Base-by-base conservation (phyloP, 306 rosid genomes). In the Cucumis melo region DNA sequence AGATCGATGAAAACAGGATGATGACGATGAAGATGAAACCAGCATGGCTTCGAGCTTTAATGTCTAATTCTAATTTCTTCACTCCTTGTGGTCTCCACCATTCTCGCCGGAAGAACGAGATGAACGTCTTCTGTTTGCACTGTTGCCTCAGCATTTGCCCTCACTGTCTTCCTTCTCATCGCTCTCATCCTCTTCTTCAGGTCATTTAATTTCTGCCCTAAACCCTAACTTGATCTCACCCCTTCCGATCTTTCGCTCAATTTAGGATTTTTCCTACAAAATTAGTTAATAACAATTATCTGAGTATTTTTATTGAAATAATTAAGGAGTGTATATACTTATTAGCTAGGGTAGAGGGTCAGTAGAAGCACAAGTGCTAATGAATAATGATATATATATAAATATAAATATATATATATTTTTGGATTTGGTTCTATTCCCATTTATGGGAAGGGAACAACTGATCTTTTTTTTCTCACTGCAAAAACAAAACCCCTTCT, bases 91-190 rank as follows among this genome's bases (percentile, higher is more conserved):
- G 89, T 90, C 88, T 81, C 95, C 98, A 93, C 84, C 60, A 78
- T 36, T 80, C 79, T 84, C 89, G 88, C 79, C 83, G 96, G 91
- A 93, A 93, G 93, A 93, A 89, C 93, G 96, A 93, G 87, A 91
- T 87, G 91, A 93, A 93, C 96, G 84, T 93, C 74, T 93, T 91
- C 68, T 93, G 98, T 87, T 80, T 93, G 80, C 88, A 88, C 90
- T 93, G 96, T 81, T 91, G 96, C 86, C 90, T 88, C 79, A 82
- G 85, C 86, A 84, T 93, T 80, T 93, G 98, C 98, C 93, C 93
- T 56, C 96, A 93, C 97, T 93, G 98, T 80, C 86, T 93, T 76
- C 86, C 95, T 55, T 80, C 88, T 20, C 98, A 91, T 83, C 85
- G 82, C 41, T 78, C 88, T 19, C 98, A 93, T 41, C 98, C 98